phyloP scores from a whole-genome alignment of 441 rosid species.

The Jatropha multifida region DNA sequence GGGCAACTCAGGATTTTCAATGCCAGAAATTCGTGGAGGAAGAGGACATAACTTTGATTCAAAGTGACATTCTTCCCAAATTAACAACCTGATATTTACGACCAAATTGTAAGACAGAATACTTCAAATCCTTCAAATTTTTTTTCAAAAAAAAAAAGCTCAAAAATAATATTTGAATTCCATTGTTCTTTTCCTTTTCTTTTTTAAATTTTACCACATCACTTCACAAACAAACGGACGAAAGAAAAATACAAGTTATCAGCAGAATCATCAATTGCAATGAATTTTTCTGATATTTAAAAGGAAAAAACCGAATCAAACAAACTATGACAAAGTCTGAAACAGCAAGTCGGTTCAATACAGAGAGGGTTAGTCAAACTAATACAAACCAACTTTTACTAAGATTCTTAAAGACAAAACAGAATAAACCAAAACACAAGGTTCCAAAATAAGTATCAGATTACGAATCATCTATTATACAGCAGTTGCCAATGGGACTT shows the following conservation, averaged over 20 bases:
- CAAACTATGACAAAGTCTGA: constrained; percentile 27
- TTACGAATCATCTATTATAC: constrained; percentile 23
- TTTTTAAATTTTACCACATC: neutral
- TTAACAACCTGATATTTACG: constrained; percentile 57
- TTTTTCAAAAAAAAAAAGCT: neutral
- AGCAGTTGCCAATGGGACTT: constrained; percentile 26
- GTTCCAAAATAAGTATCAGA: constrained; percentile 45
- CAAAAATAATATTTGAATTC: neutral
- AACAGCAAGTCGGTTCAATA: constrained; percentile 32
- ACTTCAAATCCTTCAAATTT: neutral
- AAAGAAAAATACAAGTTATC: neutral
- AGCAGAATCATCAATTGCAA: constrained; percentile 11
- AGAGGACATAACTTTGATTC: constrained; percentile 37
- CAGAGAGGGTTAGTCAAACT: constrained; percentile 37
- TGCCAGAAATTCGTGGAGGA: constrained; percentile 31
- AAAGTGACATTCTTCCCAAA: constrained; percentile 84
- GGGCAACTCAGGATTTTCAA: constrained; percentile 29
- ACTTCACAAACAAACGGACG: constrained; percentile 1
- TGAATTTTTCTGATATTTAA: neutral
- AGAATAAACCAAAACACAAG: constrained; percentile 63
- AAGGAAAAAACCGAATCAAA: constrained; percentile 25
- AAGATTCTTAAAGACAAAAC: constrained; percentile 62
- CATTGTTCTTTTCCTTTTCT: constrained; percentile 2
- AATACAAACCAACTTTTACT: constrained; percentile 41
- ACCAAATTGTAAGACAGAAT: neutral